A percentile compares a stretch with the other conserved stretches of the same genome.
Conservation (phyloP, 768 basidiomycete species). For the Kwoniella dejecticola region DNA sequence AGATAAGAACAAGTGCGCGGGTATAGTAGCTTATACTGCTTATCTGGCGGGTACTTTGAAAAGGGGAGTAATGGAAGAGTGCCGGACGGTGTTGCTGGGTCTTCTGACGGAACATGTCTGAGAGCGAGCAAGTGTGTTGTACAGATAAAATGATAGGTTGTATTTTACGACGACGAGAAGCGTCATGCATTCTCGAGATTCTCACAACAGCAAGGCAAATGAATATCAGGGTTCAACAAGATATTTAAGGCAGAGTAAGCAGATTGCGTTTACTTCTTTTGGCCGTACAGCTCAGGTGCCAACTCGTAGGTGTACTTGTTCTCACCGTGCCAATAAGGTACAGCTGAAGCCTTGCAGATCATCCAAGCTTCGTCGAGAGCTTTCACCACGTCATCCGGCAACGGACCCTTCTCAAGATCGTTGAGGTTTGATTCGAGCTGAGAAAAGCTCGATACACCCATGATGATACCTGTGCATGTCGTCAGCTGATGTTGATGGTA, state of each 20-base stretch:
- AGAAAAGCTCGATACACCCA: conserved; percentile 65
- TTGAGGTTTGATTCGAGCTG: conserved; percentile 61
- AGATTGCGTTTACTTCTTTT: conserved; percentile 10
- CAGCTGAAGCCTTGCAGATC: conserved; percentile 58
- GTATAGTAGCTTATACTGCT: conserved; percentile 26
- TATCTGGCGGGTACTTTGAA: conserved; percentile 19
- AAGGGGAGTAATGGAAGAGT: conserved; percentile 25
- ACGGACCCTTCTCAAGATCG: conserved; percentile 61
- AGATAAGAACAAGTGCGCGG: conserved; percentile 25
- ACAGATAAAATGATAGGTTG: not conserved
- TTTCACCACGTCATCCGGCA: conserved; percentile 63
- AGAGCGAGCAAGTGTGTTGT: not conserved
- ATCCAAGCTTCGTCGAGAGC: conserved; percentile 63
- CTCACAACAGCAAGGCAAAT: too few species aligned
- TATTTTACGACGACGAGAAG: not conserved
- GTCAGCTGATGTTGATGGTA: too few species aligned
- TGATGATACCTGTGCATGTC: conserved; percentile 57
- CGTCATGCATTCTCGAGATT: not conserved
- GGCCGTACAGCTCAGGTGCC: conserved; percentile 29
- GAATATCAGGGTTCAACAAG: too few species aligned
- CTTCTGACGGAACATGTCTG: conserved; percentile 18
- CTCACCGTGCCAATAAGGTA: conserved; percentile 56
- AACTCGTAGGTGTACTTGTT: conserved; percentile 43
- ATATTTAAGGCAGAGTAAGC: too few species aligned
- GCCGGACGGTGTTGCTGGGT: conserved; percentile 20